These are phyloP conservation scores for Neonectria ditissima DNA, from an alignment of 2,329 filamentous ascomycete species.

Conservation along the genomic window DNA sequence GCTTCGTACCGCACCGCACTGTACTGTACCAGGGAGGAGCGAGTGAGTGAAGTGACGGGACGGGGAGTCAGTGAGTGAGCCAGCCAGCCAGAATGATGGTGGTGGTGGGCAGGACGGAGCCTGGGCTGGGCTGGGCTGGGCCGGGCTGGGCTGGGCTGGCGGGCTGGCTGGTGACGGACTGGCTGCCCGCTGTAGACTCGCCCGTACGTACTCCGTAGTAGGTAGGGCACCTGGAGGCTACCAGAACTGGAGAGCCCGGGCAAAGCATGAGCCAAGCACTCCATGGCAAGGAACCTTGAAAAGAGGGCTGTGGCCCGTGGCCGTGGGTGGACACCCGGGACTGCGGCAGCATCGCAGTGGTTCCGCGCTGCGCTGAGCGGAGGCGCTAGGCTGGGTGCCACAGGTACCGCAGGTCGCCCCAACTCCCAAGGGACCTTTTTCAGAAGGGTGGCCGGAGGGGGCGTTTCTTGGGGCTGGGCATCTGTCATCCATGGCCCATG, in stretches of 20 bases:
- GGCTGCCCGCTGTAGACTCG: conserved; percentile 16
- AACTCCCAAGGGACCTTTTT: conserved; percentile 10
- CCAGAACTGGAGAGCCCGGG: neutral
- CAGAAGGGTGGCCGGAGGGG: conserved; percentile 23
- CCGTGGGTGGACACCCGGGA: conserved; percentile 24
- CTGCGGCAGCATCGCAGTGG: conserved; percentile 32
- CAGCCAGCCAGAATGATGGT: no score
- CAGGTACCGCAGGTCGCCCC: conserved; percentile 30
- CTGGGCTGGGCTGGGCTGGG: conserved; percentile 11
- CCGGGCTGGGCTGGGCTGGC: conserved; percentile 8
- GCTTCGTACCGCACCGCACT: conserved; percentile 1
- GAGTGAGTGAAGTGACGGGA: no score
- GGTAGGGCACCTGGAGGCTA: neutral
- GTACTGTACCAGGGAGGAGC: conserved; percentile 26
- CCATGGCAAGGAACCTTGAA: conserved; percentile 42
- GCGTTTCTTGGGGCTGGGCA: conserved; percentile 24
- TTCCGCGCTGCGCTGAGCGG: conserved; percentile 36
- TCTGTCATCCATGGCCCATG: conserved; percentile 27
- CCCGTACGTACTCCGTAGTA: neutral
- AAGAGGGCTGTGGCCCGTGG: conserved; percentile 30
- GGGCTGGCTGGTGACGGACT: neutral
- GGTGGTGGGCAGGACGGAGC: conserved; percentile 15
- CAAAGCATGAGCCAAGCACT: conserved; percentile 19
- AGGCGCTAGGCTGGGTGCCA: conserved; percentile 42
- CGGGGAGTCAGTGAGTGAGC: no score